phyloP scores from a whole-genome alignment of 345 rosid species.

The Bruguiera gymnorhiza region DNA sequence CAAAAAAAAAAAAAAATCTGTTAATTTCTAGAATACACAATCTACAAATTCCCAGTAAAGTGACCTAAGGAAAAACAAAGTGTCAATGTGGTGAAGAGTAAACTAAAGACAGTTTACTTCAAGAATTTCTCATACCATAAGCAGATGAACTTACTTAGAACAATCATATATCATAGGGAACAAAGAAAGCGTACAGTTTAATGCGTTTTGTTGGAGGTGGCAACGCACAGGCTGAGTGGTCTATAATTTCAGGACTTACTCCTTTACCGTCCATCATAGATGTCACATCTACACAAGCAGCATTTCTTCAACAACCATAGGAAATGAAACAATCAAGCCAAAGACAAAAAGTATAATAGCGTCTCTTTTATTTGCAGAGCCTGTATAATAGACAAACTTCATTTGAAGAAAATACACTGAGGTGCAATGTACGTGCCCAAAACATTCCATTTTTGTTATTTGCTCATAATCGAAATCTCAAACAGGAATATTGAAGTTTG shows the following conservation, averaged over 20 bases:
- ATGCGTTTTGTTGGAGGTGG: constrained; percentile 50
- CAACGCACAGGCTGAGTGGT: constrained; percentile 31
- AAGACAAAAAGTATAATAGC: not conserved
- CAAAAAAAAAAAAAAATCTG: not conserved
- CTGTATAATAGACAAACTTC: not conserved
- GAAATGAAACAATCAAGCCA: constrained; percentile 17
- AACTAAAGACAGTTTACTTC: not conserved
- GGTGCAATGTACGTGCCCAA: too few species aligned
- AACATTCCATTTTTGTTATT: too few species aligned
- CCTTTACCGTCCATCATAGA: constrained; percentile 32
- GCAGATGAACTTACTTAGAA: constrained; percentile 12
- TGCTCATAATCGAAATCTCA: not conserved
- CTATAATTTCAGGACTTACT: constrained; percentile 30
- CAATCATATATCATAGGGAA: constrained; percentile 12
- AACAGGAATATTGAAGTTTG: not conserved
- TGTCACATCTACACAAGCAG: constrained; percentile 20
- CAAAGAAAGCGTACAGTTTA: constrained; percentile 44
- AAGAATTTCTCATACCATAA: not conserved
- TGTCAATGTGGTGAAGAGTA: not conserved
- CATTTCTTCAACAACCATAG: constrained; percentile 31
- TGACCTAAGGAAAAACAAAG: not conserved
- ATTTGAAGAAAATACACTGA: not conserved
- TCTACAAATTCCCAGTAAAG: not conserved
- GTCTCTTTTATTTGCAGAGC: not conserved
- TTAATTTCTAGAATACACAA: not conserved